These are phyloP conservation scores for Fusarium ramigenum DNA, from an alignment of 2,329 filamentous ascomycete genomes.

Conservation along the genomic window DNA sequence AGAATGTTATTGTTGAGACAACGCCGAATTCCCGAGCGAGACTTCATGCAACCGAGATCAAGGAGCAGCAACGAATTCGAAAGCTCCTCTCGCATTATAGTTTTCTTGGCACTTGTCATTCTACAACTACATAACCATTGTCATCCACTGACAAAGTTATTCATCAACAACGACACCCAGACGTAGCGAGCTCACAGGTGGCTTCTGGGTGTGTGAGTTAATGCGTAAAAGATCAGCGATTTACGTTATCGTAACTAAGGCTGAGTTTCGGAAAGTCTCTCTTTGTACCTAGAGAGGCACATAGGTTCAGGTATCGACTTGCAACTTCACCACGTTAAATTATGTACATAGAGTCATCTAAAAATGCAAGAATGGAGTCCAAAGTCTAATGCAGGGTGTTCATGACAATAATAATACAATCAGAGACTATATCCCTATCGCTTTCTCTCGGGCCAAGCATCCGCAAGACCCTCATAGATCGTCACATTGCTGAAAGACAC, in stretches of 20 bases:
- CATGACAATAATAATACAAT: neutral
- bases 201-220: neutral
- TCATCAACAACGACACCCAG: neutral
- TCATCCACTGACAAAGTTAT: neutral
- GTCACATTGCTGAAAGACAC: conserved; percentile 47
- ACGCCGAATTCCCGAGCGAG: neutral
- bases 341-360: neutral
- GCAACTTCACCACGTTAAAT: neutral
- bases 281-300: neutral
- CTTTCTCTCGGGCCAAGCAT: conserved; percentile 49
- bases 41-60: neutral
- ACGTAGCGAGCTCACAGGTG: neutral
- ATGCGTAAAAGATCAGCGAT: too few relatives aligned
- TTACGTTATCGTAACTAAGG: too few relatives aligned
- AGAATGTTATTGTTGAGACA: neutral
- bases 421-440: conserved; percentile 1
- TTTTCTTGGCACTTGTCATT: neutral
- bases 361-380: neutral
- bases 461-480: conserved; percentile 49
- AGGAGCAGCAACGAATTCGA: too few relatives aligned
- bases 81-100: neutral
- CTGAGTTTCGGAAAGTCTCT: too few relatives aligned
- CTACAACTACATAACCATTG: too few relatives aligned
- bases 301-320: neutral
- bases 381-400: neutral